These are phyloP conservation scores for Tetraselmis chui DNA, from an alignment of 139 green algal species.

Conservation along the genomic window DNA sequence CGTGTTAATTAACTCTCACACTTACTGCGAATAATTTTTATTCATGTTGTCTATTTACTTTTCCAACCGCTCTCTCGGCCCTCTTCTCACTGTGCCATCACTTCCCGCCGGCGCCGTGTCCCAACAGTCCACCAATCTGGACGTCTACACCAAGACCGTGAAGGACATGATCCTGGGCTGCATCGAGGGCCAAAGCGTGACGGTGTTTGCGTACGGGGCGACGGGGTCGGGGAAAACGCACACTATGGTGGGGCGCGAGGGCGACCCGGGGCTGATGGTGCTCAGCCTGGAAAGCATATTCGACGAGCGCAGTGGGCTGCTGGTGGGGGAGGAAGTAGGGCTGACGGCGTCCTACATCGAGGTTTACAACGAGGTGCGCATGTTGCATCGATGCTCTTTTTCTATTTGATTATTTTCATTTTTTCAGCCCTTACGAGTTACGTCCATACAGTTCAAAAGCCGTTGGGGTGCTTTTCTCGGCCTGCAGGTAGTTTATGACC, in stretches of 20 bases:
- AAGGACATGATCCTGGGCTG: constrained; percentile 51
- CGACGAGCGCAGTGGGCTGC: constrained; percentile 35
- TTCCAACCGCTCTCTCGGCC: too few species aligned
- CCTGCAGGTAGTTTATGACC: constrained; percentile 25
- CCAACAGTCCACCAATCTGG: constrained; percentile 43
- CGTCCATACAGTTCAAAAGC: too few species aligned
- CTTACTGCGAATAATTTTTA: too few species aligned
- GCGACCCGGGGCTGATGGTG: constrained; percentile 77
- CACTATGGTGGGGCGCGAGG: constrained; percentile 52
- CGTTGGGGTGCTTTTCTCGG: background rate
- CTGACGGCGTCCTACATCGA: constrained; percentile 67
- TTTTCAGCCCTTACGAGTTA: background rate
- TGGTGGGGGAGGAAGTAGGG: constrained; percentile 32
- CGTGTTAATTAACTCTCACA: too few species aligned
- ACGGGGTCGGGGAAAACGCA: constrained; percentile 60
- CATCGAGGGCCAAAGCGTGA: constrained; percentile 67
- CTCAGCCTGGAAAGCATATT: constrained; percentile 71
- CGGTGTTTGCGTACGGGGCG: constrained; percentile 54
- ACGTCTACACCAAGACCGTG: constrained; percentile 67
- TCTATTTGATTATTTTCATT: background rate
- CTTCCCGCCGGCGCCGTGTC: too few species aligned
- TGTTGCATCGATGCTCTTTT: background rate
- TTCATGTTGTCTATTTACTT: too few species aligned
- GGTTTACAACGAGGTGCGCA: constrained; percentile 66
- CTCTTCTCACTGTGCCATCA: too few species aligned